These are phyloP conservation scores for Rhizopus arrhizus DNA, from an alignment of 371 early-diverging fungal genomes.

Conservation along the genomic window DNA sequence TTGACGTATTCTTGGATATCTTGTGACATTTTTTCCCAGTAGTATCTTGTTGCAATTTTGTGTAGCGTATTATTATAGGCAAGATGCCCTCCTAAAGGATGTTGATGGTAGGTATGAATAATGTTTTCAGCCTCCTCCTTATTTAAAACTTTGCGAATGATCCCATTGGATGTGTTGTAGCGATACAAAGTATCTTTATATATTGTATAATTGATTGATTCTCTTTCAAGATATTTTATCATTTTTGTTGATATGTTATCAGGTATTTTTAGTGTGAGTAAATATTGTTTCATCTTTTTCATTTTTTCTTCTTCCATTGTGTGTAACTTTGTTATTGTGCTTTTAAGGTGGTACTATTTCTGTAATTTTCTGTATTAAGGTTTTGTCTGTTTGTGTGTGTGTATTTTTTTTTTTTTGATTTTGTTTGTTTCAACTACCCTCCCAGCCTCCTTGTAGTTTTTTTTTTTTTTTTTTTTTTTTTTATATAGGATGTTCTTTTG, in stretches of 20 bases:
- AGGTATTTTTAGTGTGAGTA: too few species aligned
- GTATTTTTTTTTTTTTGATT: not conserved
- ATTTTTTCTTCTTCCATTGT: too few species aligned
- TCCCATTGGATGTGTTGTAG: not conserved
- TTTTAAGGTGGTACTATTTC: too few species aligned
- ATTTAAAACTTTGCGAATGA: not conserved
- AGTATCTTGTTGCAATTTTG: not conserved
- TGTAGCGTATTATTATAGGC: not conserved
- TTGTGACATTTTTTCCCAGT: not conserved
- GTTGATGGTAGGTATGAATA: not conserved
- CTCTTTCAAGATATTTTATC: not conserved
- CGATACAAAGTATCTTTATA: not conserved
- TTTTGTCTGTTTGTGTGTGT: too few species aligned
- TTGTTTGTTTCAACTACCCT: too few species aligned
- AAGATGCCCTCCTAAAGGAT: slow-evolving; percentile 5
- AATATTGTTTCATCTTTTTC: too few species aligned
- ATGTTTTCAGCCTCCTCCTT: not conserved
- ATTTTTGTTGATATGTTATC: too few species aligned
- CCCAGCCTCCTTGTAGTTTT: too few species aligned
- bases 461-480: too few species aligned
- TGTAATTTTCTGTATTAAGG: too few species aligned
- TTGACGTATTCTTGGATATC: not conserved
- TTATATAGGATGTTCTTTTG: too few species aligned
- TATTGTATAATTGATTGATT: not conserved
- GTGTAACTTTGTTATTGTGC: too few species aligned